Conservation (phyloP, 306 rosid genomes). For the Acmispon strigosus region DNA sequence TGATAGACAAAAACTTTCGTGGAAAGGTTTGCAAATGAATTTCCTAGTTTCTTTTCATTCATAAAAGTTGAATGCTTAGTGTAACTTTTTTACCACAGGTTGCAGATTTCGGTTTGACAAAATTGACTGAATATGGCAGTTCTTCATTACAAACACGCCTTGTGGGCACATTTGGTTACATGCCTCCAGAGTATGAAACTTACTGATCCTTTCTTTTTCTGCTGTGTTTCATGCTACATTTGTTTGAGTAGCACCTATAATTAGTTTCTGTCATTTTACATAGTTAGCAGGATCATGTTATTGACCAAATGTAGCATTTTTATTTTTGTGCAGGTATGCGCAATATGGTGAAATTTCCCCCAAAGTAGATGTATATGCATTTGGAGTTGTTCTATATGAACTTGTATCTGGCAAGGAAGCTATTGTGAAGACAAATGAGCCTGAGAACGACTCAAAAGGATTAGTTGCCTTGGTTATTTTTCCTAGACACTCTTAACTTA, state of each 20-base stretch:
- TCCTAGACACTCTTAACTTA: not conserved
- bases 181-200: slow-evolving; percentile 67
- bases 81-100: slow-evolving; percentile 36
- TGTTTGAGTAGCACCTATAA: not conserved
- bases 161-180: slow-evolving; percentile 77
- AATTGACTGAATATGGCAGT: slow-evolving; percentile 51
- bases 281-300: not conserved
- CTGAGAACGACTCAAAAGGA: slow-evolving; percentile 44
- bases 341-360: slow-evolving; percentile 61
- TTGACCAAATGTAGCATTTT: slow-evolving; percentile 10
- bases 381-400: slow-evolving; percentile 67
- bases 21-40: slow-evolving; percentile 48
- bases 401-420: slow-evolving; percentile 61
- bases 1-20: slow-evolving; percentile 61
- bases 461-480: slow-evolving; percentile 59
- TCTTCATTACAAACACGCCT: slow-evolving; percentile 55
- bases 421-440: slow-evolving; percentile 48
- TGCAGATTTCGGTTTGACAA: slow-evolving; percentile 75
- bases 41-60: not conserved
- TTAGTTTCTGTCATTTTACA: not conserved
- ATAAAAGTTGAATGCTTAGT: not conserved
- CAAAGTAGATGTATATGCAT: slow-evolving; percentile 68
- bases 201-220: not conserved
- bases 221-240: not conserved
- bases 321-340: slow-evolving; percentile 47